These are phyloP conservation scores for Erigeron philadelphicus DNA, from an alignment of 140 eudicot genomes.

Conservation along the genomic window DNA sequence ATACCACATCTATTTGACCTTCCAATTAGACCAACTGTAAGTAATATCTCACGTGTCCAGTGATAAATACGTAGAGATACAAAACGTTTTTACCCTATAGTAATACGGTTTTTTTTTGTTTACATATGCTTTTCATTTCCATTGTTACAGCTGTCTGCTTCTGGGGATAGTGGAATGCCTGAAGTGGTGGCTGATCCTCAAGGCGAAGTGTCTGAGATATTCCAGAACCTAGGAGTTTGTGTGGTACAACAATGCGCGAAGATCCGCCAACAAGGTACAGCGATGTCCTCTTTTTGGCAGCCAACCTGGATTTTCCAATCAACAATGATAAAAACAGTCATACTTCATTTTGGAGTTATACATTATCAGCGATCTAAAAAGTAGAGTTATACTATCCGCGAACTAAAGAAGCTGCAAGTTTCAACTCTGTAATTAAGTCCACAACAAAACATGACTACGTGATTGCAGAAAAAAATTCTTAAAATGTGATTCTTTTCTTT, in stretches of 20 bases:
- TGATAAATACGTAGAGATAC: not conserved
- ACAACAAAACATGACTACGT: not conserved
- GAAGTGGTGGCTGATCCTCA: slow-evolving; percentile 95
- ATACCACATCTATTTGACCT: slow-evolving; percentile 97
- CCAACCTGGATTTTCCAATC: not conserved
- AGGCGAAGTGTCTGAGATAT: slow-evolving; percentile 85
- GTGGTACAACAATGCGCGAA: slow-evolving; percentile 99
- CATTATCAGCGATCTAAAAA: no score
- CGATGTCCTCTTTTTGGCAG: not conserved
- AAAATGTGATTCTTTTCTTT: not conserved
- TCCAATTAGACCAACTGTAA: slow-evolving; percentile 92
- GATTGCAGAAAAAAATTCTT: not conserved
- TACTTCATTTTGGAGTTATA: not conserved
- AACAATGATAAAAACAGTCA: not conserved
- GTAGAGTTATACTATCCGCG: no score
- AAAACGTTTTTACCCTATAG: not conserved
- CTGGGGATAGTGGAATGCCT: slow-evolving; percentile 96
- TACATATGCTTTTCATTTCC: slow-evolving; percentile 11
- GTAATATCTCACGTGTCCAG: slow-evolving; percentile 15
- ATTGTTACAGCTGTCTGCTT: slow-evolving; percentile 73
- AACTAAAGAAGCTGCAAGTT: not conserved
- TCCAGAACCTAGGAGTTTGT: slow-evolving; percentile 91
- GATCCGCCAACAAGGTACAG: slow-evolving; percentile 93
- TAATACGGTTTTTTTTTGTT: not conserved
- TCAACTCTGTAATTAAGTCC: not conserved